Base-by-base conservation (phyloP, 192 early-diverging fungal species). In the Backusella circina region DNA sequence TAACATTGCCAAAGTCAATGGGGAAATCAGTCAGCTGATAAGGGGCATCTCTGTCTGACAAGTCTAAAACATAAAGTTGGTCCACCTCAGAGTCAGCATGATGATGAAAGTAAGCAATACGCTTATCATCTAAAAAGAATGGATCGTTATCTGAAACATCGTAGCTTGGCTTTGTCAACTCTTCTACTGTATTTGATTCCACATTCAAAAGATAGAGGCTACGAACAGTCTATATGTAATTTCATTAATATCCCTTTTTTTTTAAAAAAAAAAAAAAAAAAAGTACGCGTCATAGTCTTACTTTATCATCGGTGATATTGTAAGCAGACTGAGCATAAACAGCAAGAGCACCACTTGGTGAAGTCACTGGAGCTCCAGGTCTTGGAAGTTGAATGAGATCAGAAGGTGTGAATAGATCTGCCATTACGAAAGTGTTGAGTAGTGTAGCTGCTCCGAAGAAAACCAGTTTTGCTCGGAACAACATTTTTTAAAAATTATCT, bases 271-370 rank as follows among this genome's bases (percentile, higher is more conserved):
- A 54, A 21, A 54, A 21, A 54, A 47, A n/a, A 4, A 21, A 21
- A 10, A 3, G 26, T 9, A 61, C 54, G 54, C 54, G 54, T 61
- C 54, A 57, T 61, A 61, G 5, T 61, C 6, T 50, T 73, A 83
- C 82, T 61, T 83, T 79, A 38, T 77, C 70, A 30, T 76, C 75
- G n/a, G 85, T 86, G 36, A 83, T 75, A n/a, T 80, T 83, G 83
- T 93, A 94, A 35, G 73, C 84, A 10, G 91, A 90, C 44, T 88
- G 82, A 38, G 89, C 77, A 78, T 88, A 93, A 28, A 91, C 86
- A 1, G 88, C 84, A 16, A 76, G 75, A 0, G 73, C 37, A 36
- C 87, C 88, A 51, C 82, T 83, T 41, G 88, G 88, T 12, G 89
- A 88, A 36, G 90, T 74, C 1, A 84, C 79, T 3, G 85, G 82